phyloP scores from a whole-genome alignment of 495 filamentous ascomycete genomes.

The Aspergillus sclerotiicarbonarius region DNA sequence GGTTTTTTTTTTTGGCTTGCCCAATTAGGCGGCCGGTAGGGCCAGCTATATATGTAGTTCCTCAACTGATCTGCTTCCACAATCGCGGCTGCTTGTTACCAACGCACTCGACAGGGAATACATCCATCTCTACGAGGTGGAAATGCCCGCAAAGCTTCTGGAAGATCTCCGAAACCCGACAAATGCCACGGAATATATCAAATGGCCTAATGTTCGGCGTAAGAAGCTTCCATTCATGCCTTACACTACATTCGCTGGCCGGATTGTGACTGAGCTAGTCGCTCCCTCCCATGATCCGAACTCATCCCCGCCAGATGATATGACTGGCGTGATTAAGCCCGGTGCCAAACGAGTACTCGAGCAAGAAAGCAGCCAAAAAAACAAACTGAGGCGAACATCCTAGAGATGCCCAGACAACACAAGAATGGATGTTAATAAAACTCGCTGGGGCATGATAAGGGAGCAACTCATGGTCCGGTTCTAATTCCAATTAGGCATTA shows the following conservation, averaged over 20 bases:
- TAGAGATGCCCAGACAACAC: no score
- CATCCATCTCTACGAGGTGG: conserved; percentile 17
- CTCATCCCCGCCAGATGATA: not conserved
- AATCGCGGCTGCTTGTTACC: conserved; percentile 25
- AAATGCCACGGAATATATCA: not conserved
- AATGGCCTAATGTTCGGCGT: conserved; percentile 14
- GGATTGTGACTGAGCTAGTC: conserved; percentile 12
- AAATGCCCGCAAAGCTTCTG: conserved; percentile 18
- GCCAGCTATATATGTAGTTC: not conserved
- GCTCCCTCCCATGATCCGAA: no score
- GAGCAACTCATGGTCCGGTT: no score
- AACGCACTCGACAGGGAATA: conserved; percentile 11
- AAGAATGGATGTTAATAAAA: no score
- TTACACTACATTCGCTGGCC: conserved; percentile 15
- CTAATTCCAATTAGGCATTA: no score
- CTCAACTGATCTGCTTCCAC: not conserved
- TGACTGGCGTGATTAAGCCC: not conserved
- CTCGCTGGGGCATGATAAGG: no score
- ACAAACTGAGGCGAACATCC: not conserved
- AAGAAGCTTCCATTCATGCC: conserved; percentile 18
- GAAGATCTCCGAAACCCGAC: conserved; percentile 8
- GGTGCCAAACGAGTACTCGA: not conserved
- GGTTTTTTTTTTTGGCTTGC: not conserved
- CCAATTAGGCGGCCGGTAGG: not conserved
- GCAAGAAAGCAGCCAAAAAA: not conserved